Base-by-base conservation (phyloP, 768 basidiomycete species). In the Sutorius australiensis region DNA sequence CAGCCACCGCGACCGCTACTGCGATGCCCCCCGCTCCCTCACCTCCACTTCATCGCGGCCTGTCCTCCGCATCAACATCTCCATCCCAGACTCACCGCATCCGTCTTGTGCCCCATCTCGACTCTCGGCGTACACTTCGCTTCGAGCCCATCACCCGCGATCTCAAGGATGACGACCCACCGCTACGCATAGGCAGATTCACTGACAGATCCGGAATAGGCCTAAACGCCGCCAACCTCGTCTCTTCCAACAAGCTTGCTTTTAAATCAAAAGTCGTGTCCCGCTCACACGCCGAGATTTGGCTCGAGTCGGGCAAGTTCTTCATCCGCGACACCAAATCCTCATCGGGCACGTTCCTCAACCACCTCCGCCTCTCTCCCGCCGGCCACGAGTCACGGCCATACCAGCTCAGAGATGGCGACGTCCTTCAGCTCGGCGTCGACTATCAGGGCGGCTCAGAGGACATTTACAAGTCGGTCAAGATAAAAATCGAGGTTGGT, bases 401-500 rank as follows among this genome's bases (percentile, higher is more conserved):
- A 1, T 85, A 78, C 54, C 81, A 81, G 56, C 76, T 98, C 61
- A 92, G 89, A 72, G 95, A 98, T 56, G 95, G 95, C 1, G 95
- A 98, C 72, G 80, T 98, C 28, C 72, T 98, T 17, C 95, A 98
- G 72, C 83, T 98, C 1, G 95, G 95, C 2, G 92, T 98, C 27
- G 95, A 98, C 67, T 99, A 97, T 72, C 95, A 98, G 69, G 95
- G 95, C 6, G 95, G 95, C 0, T 83, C 90, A 7, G 94, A 98
- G 74, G 95, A 98, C 70, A 93, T 95, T 48, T 98, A 95, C 71
- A 89, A 97, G 73, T 92, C 89, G 53, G 92, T 98, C 54, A 98
- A 95, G 81, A 97, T 99, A 67, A 80, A 90, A 59, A 77, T 98
- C 46, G 95, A 99, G 72, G 70, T 98, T 16, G 83, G 84, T 9